Evolutionary conservation across 2,329 filamentous ascomycete genomes (phyloP).

Genomic region (Shiraia bambusicola): DNA sequence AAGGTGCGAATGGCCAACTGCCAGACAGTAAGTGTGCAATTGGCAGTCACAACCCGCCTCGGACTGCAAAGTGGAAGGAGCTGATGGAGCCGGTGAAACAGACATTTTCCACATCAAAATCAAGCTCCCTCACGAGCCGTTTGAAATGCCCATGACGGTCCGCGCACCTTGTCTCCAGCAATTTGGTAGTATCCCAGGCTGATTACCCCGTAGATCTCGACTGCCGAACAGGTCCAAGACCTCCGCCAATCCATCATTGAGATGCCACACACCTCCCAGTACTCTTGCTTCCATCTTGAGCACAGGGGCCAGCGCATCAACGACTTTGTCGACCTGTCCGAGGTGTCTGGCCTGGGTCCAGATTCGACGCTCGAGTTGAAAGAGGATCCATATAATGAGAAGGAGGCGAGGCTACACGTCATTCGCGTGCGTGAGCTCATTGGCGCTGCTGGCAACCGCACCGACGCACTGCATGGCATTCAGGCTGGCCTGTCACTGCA

Average conservation of each 20-base stretch:
- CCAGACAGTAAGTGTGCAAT: slow-evolving; percentile 33
- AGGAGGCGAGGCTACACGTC: slow-evolving; percentile 93
- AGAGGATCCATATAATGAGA: slow-evolving; percentile 96
- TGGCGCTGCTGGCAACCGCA: slow-evolving; percentile 84
- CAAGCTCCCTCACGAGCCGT: slow-evolving; percentile 75
- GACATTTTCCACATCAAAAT: slow-evolving; percentile 72
- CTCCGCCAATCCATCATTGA: slow-evolving; percentile 96
- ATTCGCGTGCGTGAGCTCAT: slow-evolving; percentile 90
- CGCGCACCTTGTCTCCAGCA: slow-evolving; percentile 15
- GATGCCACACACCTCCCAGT: slow-evolving; percentile 87
- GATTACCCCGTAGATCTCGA: slow-evolving; percentile 68
- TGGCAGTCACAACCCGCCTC: neutral
- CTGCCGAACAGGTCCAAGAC: slow-evolving; percentile 95
- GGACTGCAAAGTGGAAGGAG: neutral
- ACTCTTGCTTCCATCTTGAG: slow-evolving; percentile 98
- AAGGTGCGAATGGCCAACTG: slow-evolving; percentile 29
- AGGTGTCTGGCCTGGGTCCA: slow-evolving; percentile 75
- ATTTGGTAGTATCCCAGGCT: too few relatives aligned
- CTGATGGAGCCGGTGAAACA: slow-evolving; percentile 21
- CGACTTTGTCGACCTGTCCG: slow-evolving; percentile 89
- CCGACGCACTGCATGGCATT: slow-evolving; percentile 83
- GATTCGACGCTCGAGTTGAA: slow-evolving; percentile 80
- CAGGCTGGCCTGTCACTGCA: slow-evolving; percentile 83
- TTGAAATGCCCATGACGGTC: slow-evolving; percentile 84
- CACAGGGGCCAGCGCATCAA: slow-evolving; percentile 87